Conservation (phyloP, 1,284 basidiomycete species). For the Pyrrhoderma lamaoense region DNA sequence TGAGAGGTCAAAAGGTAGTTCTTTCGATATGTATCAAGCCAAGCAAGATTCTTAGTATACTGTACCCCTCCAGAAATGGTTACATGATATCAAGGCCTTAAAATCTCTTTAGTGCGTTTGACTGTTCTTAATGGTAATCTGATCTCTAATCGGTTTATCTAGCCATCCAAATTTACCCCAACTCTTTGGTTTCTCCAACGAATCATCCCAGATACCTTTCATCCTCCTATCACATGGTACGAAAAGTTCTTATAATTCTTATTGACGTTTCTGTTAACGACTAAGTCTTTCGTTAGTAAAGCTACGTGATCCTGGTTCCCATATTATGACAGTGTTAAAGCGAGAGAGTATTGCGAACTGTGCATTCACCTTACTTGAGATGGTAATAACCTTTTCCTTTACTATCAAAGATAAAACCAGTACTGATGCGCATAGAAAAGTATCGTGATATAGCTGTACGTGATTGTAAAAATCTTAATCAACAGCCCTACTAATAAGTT, state of each 20-base stretch:
- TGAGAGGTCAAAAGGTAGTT: constrained; percentile 27
- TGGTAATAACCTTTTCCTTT: neutral
- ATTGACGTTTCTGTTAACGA: neutral
- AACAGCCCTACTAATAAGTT: neutral
- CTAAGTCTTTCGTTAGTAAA: neutral
- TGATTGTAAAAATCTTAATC: neutral
- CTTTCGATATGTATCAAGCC: neutral
- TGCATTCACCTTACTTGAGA: constrained; percentile 1
- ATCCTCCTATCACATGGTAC: constrained; percentile 43
- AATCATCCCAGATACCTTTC: constrained; percentile 40
- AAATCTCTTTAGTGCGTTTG: constrained; percentile 39
- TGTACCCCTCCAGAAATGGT: constrained; percentile 34
- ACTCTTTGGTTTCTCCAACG: constrained; percentile 45
- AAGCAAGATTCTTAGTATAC: no score
- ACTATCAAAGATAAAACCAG: neutral
- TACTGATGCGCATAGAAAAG: constrained; percentile 22
- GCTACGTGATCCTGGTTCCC: constrained; percentile 7
- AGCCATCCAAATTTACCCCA: constrained; percentile 51
- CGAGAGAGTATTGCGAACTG: constrained; percentile 7
- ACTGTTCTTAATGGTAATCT: neutral
- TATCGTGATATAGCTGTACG: constrained; percentile 39
- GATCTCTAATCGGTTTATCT: constrained; percentile 5
- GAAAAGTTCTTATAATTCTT: neutral
- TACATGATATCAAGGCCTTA: constrained; percentile 43
- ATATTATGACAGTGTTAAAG: constrained; percentile 2